phyloP scores from a whole-genome alignment of 2,329 filamentous ascomycete genomes.

The Nigrospora sphaerica region DNA sequence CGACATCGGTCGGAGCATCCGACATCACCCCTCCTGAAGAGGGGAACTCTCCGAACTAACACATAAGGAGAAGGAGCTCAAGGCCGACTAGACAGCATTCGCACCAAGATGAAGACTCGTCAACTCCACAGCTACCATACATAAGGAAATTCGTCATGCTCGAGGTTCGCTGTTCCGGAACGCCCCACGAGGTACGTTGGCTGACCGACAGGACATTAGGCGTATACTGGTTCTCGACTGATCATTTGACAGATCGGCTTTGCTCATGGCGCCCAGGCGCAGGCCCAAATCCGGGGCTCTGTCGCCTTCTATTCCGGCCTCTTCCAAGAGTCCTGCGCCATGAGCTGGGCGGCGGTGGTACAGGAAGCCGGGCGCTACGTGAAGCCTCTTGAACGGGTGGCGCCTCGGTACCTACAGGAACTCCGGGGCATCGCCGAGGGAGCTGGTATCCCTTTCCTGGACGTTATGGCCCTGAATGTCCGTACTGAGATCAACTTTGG shows the following conservation, averaged over 20 bases:
- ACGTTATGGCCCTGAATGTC: constrained; percentile 52
- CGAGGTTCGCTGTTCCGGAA: constrained; percentile 8
- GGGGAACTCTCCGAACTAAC: too few species aligned
- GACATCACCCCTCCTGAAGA: too few species aligned
- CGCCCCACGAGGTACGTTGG: constrained; percentile 5
- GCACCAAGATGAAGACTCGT: too few species aligned
- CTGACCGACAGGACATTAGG: neutral
- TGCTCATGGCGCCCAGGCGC: constrained; percentile 23
- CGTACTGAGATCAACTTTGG: constrained; percentile 52
- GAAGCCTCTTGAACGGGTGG: constrained; percentile 28
- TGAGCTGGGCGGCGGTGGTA: constrained; percentile 23
- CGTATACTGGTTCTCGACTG: constrained; percentile 6
- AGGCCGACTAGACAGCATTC: too few species aligned
- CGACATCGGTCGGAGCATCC: too few species aligned
- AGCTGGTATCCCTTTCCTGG: constrained; percentile 32
- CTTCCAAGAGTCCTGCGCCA: constrained; percentile 22
- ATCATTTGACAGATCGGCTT: constrained; percentile 23
- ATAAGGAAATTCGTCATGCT: neutral
- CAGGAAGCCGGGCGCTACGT: constrained; percentile 37
- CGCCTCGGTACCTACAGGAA: constrained; percentile 31
- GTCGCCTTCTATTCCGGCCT: constrained; percentile 26
- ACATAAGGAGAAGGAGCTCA: too few species aligned
- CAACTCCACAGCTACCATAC: too few species aligned
- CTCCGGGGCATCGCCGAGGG: constrained; percentile 47
- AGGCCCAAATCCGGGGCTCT: constrained; percentile 21